Percentiles rank a stretch among this genome's conserved stretches.
phyloP scores from a whole-genome alignment of 306 rosid genomes.

The Trifolium subterraneum region DNA sequence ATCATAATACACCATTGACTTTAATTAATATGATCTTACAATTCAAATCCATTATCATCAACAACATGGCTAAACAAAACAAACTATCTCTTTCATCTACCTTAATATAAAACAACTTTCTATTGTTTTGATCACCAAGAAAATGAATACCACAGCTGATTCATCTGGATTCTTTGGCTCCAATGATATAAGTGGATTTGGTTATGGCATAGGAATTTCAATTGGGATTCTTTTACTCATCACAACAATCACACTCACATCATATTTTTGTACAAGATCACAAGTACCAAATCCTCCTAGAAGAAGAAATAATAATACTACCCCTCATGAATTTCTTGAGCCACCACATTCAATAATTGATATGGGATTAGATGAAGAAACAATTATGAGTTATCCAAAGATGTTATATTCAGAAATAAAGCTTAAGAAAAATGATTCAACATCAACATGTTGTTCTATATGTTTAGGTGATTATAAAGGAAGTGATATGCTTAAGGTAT shows the following conservation, averaged over 20 bases:
- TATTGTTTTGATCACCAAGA: not conserved
- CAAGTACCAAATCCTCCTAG: conserved; percentile 33
- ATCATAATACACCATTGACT: conserved; percentile 59
- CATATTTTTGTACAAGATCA: conserved; percentile 74
- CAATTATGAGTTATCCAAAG: conserved; percentile 72
- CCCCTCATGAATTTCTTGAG: conserved; percentile 26
- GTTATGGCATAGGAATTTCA: conserved; percentile 88
- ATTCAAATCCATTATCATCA: conserved; percentile 41
- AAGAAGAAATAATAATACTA: conserved; percentile 17
- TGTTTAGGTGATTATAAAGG: conserved; percentile 81
- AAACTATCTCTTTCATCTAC: conserved; percentile 31
- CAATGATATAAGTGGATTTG: conserved; percentile 65
- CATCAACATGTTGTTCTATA: conserved; percentile 75
- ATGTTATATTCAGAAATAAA: conserved; percentile 73
- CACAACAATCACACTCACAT: conserved; percentile 83
- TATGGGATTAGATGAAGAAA: conserved; percentile 74
- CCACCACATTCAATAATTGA: conserved; percentile 56
- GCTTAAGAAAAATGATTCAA: conserved; percentile 47
- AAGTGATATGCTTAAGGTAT: conserved; percentile 57
- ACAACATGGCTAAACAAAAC: conserved; percentile 43
- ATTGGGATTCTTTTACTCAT: conserved; percentile 81
- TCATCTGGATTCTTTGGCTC: conserved; percentile 66
- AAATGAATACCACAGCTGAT: conserved; percentile 56
- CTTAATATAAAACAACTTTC: conserved; percentile 19
- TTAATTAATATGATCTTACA: conserved; percentile 31